Evolutionary conservation across 2,329 filamentous ascomycete species (phyloP), one percentile per base, ranked within the genome.

Genomic region (Parastagonospora nodorum): DNA sequence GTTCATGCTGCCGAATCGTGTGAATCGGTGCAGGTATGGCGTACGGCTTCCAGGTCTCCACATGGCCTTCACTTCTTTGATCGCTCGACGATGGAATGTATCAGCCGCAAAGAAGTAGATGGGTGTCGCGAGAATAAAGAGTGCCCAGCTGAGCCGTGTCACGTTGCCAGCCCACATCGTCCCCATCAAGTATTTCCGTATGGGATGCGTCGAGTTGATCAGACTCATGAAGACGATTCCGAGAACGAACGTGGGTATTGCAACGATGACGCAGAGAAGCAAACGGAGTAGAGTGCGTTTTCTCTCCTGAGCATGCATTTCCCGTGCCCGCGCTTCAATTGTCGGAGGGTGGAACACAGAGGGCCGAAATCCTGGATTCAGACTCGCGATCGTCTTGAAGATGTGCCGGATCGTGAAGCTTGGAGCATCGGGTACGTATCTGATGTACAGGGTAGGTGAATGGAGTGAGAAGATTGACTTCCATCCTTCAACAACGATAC

Each of bases 1-100:
- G 68, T 96, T 96, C 92, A 97, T 97, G 77, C 92, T 96, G 8
- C 92, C 92, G 66, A 97, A 97, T n/a, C 89, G 86, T 71, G 92
- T 91, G 66, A 97, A 92, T 11, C 92, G 82, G 60, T 88, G 83
- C 12, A 89, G 63, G 4, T 95, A 70, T 0, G 90, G 89, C 1
- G 87, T 87, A 32, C 82, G 84, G 68, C 90, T 96, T 27, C 85
- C 84, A 2, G 78, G 85, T 16, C 88, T 82, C 92, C 92, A 97
- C 56, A 96, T 78, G 0, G 86, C 81, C 53, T 80, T 80, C 10
- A 97, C 76, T 64, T 96, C 92, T 69, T 92, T 94, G 59, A 92
- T 69, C 0, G 90, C 89, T 35, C 89, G 83, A 10, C 81, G 74
- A 67, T 97, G 93, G 71, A 97, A 97, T 2, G 92, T 80, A 69